Evolutionary conservation across 345 rosid genomes (phyloP).

Genomic region (Eucalyptus marginata): DNA sequence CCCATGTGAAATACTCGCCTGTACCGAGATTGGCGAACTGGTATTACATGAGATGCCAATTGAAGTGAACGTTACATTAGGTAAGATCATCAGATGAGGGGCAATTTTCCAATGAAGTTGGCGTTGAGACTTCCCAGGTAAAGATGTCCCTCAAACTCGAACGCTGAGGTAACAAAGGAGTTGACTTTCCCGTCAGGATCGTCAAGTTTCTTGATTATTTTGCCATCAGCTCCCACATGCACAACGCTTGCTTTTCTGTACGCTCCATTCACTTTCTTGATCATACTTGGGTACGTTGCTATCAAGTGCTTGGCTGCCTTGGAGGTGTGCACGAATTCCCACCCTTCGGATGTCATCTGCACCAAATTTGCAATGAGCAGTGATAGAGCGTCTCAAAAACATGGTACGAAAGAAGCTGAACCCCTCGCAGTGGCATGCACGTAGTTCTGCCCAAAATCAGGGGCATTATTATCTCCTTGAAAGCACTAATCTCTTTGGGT

Average conservation of each 20-base stretch:
- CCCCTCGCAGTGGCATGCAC: background rate
- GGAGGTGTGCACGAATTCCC: slow-evolving; percentile 30
- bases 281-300: slow-evolving; percentile 10
- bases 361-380: background rate
- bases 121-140: slow-evolving; percentile 31
- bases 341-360: slow-evolving; percentile 7
- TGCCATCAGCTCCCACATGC: slow-evolving; percentile 33
- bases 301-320: slow-evolving; percentile 14
- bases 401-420: background rate
- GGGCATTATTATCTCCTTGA: background rate
- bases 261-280: background rate
- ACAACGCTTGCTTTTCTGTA: slow-evolving; percentile 12
- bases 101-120: slow-evolving; percentile 28
- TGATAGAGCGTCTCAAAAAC: background rate
- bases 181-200: slow-evolving; percentile 29
- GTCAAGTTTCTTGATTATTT: slow-evolving; percentile 13
- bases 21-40: background rate
- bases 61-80: background rate
- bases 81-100: background rate
- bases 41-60: background rate
- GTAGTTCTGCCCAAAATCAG: background rate
- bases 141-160: slow-evolving; percentile 37
- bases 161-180: slow-evolving; percentile 31
- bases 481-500: background rate
- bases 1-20: background rate